Evolutionary conservation across 2,329 filamentous ascomycete species (phyloP).

Genomic region (Microsporum canis): DNA sequence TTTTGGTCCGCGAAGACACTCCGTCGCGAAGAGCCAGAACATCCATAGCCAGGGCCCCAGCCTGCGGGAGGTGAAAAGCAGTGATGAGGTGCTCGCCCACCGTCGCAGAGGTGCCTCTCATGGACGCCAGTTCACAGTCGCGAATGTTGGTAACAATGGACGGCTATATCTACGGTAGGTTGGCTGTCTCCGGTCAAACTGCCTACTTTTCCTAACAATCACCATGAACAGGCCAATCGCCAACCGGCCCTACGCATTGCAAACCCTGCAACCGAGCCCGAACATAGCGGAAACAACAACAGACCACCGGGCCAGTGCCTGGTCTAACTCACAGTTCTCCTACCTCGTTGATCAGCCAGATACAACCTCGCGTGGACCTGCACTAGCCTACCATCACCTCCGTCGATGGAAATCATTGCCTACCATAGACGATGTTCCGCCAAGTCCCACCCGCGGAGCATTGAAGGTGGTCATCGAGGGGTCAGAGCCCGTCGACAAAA

Average conservation of each 20-base stretch:
- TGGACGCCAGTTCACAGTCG: conserved; percentile 64
- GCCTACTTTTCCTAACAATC: background rate
- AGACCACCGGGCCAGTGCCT: conserved; percentile 26
- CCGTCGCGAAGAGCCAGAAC: conserved; percentile 27
- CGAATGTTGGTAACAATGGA: conserved; percentile 72
- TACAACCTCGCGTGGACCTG: conserved; percentile 16
- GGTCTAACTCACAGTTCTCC: conserved; percentile 34
- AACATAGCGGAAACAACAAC: conserved; percentile 24
- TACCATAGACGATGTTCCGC: conserved; percentile 53
- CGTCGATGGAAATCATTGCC: conserved; percentile 62
- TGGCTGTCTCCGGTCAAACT: background rate
- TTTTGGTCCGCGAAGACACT: conserved; percentile 17
- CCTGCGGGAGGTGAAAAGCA: background rate
- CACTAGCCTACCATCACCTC: conserved; percentile 3
- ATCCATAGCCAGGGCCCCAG: conserved; percentile 5
- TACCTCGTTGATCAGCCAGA: conserved; percentile 33
- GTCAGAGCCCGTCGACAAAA: conserved; percentile 53
- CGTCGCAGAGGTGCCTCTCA: conserved; percentile 19
- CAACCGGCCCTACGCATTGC: conserved; percentile 18
- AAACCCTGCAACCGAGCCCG: conserved; percentile 23
- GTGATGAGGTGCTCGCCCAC: background rate
- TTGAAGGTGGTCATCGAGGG: conserved; percentile 74
- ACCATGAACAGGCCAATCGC: conserved; percentile 5
- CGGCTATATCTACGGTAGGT: conserved; percentile 69
- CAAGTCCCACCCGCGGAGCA: conserved; percentile 44